Conservation (phyloP, 768 basidiomycete genomes). For the Tephrocybe sp. region DNA sequence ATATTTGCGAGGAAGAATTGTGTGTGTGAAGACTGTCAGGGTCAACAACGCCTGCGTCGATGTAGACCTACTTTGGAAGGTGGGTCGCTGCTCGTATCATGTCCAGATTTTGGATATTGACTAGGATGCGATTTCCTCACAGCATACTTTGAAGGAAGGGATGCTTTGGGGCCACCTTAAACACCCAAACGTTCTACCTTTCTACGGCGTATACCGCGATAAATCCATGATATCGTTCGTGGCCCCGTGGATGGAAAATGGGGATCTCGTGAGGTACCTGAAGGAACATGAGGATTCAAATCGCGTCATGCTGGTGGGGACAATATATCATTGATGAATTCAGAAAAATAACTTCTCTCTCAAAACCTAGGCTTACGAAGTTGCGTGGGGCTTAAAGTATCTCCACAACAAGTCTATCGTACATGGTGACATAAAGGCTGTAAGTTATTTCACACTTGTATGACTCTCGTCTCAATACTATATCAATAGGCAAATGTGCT, state of each 20-base stretch:
- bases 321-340: neutral
- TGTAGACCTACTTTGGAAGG: neutral
- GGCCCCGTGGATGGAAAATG: constrained; percentile 1
- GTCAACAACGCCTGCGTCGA: neutral
- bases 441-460: constrained; percentile 13
- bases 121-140: too few species aligned
- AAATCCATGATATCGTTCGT: neutral
- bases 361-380: constrained; percentile 21
- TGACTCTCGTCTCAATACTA: neutral
- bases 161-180: neutral
- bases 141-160: neutral
- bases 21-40: neutral
- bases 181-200: neutral
- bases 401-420: constrained; percentile 32
- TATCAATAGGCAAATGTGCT: constrained; percentile 20
- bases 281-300: neutral
- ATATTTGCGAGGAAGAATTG: neutral
- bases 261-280: neutral
- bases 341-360: neutral
- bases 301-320: neutral
- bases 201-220: neutral
- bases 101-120: too few species aligned
- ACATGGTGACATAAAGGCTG: constrained; percentile 44
- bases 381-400: constrained; percentile 27
- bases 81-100: neutral